Percentiles rank a stretch among this genome's conserved stretches.
Conservation (phyloP, 2,329 filamentous ascomycete species). For the Cytospora chrysosperma region DNA sequence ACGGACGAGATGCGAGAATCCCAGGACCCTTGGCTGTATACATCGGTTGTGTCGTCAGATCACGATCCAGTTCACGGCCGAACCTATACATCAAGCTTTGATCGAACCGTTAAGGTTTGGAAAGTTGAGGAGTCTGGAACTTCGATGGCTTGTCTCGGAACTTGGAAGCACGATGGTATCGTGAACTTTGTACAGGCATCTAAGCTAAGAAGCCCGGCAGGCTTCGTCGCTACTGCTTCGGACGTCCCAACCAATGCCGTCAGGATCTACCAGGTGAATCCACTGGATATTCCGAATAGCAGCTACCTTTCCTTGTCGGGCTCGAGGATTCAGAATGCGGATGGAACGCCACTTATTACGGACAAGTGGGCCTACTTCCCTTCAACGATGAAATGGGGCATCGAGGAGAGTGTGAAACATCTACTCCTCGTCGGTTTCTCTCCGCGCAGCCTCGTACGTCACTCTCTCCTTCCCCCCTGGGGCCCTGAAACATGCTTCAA, state of each 20-base stretch:
- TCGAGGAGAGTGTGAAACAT: slow-evolving; percentile 43
- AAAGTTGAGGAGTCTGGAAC: slow-evolving; percentile 38
- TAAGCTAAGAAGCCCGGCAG: slow-evolving; percentile 38
- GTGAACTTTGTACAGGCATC: slow-evolving; percentile 64
- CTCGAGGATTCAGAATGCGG: slow-evolving; percentile 33
- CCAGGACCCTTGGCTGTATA: slow-evolving; percentile 63
- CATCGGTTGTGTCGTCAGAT: slow-evolving; percentile 62
- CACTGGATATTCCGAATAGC: slow-evolving; percentile 37
- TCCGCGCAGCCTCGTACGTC: slow-evolving; percentile 47
- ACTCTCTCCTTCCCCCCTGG: not conserved
- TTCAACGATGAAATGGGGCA: slow-evolving; percentile 63
- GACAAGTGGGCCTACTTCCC: slow-evolving; percentile 63
- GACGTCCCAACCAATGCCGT: slow-evolving; percentile 55
- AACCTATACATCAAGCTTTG: slow-evolving; percentile 61
- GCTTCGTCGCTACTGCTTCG: slow-evolving; percentile 58
- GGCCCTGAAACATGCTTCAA: not conserved
- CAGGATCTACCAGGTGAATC: slow-evolving; percentile 52
- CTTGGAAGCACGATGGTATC: slow-evolving; percentile 56
- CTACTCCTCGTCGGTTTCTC: slow-evolving; percentile 63
- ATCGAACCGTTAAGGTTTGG: slow-evolving; percentile 62
- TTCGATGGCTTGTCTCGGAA: slow-evolving; percentile 46
- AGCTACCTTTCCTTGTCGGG: slow-evolving; percentile 43
- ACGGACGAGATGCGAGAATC: slow-evolving; percentile 55
- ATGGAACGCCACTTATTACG: slow-evolving; percentile 32
- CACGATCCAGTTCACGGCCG: slow-evolving; percentile 46